Base-by-base conservation (phyloP, 2,329 filamentous ascomycete genomes). In the Thielaviopsis populi region DNA sequence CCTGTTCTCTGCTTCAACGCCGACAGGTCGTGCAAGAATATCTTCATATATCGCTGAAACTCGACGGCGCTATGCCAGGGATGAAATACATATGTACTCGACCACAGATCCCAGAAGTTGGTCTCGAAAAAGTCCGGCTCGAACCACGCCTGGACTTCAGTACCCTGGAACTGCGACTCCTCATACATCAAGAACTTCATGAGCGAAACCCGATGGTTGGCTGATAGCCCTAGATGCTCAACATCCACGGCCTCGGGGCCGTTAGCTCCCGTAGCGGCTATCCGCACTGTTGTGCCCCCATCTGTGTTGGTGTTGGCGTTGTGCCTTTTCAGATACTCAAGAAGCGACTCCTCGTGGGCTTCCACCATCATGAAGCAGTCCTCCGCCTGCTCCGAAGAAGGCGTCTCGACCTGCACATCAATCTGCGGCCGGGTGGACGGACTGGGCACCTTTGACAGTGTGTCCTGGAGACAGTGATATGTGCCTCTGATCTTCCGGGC, bases 91-190 rank as follows among this genome's bases (percentile, higher is more conserved):
- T 69, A 71, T 66, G 72, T 74, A 43, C 71, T 74, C 37, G 69
- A 70, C 70, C 72, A 73, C 68, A 72, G 71, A 60, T 71, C 70
- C 73, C 73, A 74, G 62, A 74, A 74, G 60, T 73, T 73, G 33
- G 70, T 73, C 61, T 70, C 56, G 66, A 74, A 74, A 63, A 74
- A 74, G 22, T 69, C 69, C 15, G 61, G 59, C 27, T 66, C 63
- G 50, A 68, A 68, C 37, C 60, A 64, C 8, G 66, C 65, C 22
- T 66, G 63, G 43, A 71, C 68, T 59, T 71, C 69, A 53, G 73
- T 72, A 27, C 68, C 69, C 63, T 71, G 72, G 19, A 68, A 68
- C 56, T 70, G 69, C 11, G 70, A 61, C 63, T 68, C 66, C 33
- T 68, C 66, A 67, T 69, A 65, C 61, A 75, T 70, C 11, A 75